Percentiles rank a stretch among this genome's conserved stretches.
phyloP scores from a whole-genome alignment of 164 flowering plant species.

The Piper betle region DNA sequence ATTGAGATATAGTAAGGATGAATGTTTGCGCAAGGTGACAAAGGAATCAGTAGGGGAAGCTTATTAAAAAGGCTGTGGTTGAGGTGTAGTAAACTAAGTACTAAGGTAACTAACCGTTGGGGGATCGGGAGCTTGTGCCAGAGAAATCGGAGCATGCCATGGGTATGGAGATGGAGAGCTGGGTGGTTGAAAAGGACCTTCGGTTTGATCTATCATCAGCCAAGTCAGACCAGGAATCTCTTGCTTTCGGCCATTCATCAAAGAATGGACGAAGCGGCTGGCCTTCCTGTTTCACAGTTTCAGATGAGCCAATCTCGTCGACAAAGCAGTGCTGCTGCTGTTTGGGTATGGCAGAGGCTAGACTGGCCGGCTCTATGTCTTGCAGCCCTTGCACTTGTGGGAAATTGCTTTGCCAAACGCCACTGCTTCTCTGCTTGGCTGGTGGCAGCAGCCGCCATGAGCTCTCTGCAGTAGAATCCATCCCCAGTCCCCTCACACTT shows the following conservation, averaged over 20 bases:
- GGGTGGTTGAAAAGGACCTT: constrained; percentile 65
- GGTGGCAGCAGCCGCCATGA: constrained; percentile 52
- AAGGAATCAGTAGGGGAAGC: background rate
- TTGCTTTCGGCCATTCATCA: constrained; percentile 73
- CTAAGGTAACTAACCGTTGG: constrained; percentile 36
- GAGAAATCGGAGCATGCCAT: constrained; percentile 58
- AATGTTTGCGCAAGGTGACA: background rate
- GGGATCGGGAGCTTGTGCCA: constrained; percentile 46
- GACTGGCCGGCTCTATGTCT: constrained; percentile 15
- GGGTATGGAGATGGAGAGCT: constrained; percentile 79
- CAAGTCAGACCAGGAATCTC: constrained; percentile 68
- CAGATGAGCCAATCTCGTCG: constrained; percentile 30
- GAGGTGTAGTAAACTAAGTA: background rate
- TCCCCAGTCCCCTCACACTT: constrained; percentile 33
- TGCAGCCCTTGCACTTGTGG: constrained; percentile 26
- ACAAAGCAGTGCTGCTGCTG: constrained; percentile 44
- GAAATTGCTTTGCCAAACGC: constrained; percentile 35
- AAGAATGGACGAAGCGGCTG: constrained; percentile 72
- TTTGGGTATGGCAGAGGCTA: constrained; percentile 18
- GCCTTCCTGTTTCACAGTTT: constrained; percentile 45
- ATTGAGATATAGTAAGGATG: background rate
- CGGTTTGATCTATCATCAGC: constrained; percentile 58
- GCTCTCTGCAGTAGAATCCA: constrained; percentile 35
- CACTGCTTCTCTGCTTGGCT: constrained; percentile 31
- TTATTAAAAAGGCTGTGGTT: too few relatives aligned